Evolutionary conservation across 2,329 filamentous ascomycete species (phyloP).

Genomic region (Hypoxylon sp.): DNA sequence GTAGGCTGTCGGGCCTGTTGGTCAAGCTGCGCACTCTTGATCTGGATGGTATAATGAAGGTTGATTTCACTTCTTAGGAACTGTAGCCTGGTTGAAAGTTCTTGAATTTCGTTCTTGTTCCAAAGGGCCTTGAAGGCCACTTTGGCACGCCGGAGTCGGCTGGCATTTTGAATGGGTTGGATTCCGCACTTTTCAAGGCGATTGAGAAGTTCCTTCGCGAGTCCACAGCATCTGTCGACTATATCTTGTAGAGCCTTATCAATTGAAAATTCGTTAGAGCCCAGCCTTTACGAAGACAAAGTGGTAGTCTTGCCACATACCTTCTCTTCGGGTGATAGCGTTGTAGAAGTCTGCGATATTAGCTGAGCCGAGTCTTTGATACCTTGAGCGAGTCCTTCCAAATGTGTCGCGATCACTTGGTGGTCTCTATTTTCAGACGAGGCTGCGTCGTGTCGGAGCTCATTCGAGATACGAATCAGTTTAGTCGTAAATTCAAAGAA

Average conservation of each 20-base stretch:
- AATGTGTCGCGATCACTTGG: conserved; percentile 27
- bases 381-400: conserved; percentile 26
- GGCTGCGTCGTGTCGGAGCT: conserved; percentile 37
- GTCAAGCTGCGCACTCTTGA: conserved; percentile 21
- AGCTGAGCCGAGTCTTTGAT: conserved; percentile 29
- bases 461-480: conserved; percentile 32
- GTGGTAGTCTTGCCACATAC: conserved; percentile 1
- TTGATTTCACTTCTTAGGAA: conserved; percentile 31
- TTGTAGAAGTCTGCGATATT: conserved; percentile 28
- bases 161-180: conserved; percentile 14
- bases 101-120: conserved; percentile 39
- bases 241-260: conserved; percentile 33
- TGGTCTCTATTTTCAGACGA: conserved; percentile 36
- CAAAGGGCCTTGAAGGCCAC: conserved; percentile 27
- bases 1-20: conserved; percentile 18
- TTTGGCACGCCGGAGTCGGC: conserved; percentile 27
- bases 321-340: conserved; percentile 26
- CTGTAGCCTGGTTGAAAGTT: conserved; percentile 32
- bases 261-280: conserved; percentile 8
- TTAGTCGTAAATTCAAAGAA: conserved; percentile 37
- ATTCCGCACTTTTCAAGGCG: conserved; percentile 33
- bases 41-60: conserved; percentile 25
- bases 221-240: conserved; percentile 33
- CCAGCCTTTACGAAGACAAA: background rate
- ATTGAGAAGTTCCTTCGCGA: conserved; percentile 31